phyloP scores from a whole-genome alignment of 2,329 filamentous ascomycete species.

The Ceratocystis cacaofunesta region DNA sequence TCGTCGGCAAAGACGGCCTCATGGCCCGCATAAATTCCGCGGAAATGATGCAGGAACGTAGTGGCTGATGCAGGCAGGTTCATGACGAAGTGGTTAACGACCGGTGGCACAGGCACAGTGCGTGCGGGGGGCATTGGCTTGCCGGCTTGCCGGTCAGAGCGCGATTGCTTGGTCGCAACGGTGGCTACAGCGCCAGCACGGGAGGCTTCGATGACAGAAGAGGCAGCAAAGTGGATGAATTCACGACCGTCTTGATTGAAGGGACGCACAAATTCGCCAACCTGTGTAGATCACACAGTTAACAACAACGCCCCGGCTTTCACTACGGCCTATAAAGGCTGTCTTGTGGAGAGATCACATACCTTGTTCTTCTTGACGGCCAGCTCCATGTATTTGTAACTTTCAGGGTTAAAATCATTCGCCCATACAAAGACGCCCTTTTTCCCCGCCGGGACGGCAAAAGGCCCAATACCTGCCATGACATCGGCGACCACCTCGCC shows the following conservation, averaged over 20 bases:
- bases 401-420: slow-evolving; percentile 92
- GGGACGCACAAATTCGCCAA: slow-evolving; percentile 53
- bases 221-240: slow-evolving; percentile 62
- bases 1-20: slow-evolving; percentile 50
- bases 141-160: slow-evolving; percentile 22
- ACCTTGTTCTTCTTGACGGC: slow-evolving; percentile 72
- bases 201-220: slow-evolving; percentile 40
- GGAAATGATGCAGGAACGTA: slow-evolving; percentile 59
- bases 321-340: slow-evolving; percentile 13
- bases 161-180: slow-evolving; percentile 30
- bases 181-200: slow-evolving; percentile 38
- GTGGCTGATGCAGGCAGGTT: slow-evolving; percentile 86
- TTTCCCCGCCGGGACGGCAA: slow-evolving; percentile 81
- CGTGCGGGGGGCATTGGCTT: slow-evolving; percentile 25
- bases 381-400: slow-evolving; percentile 54
- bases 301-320: not conserved
- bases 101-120: slow-evolving; percentile 46
- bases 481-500: slow-evolving; percentile 90
- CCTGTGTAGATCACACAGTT: slow-evolving; percentile 26
- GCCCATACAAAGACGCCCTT: slow-evolving; percentile 87
- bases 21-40: slow-evolving; percentile 62
- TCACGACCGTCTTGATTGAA: slow-evolving; percentile 69
- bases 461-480: slow-evolving; percentile 94
- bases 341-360: slow-evolving; percentile 15
- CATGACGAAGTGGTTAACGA: slow-evolving; percentile 92